These are phyloP conservation scores for Leptomonas pyrrhocoris DNA, from an alignment of 208 protist genomes.

Conservation along the genomic window DNA sequence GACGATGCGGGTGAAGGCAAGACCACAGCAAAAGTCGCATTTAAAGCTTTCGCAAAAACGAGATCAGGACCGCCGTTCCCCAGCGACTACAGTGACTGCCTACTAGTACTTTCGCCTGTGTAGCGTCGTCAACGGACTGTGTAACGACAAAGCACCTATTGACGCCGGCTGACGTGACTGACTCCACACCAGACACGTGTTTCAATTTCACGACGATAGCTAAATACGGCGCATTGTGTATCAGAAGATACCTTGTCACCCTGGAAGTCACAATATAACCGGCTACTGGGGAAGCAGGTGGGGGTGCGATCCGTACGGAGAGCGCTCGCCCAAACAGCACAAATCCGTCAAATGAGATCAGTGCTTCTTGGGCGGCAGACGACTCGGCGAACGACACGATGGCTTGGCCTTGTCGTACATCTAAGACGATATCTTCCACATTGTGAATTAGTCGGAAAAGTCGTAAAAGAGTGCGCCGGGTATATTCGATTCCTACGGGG, in stretches of 20 bases:
- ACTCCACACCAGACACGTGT: conserved; percentile 48
- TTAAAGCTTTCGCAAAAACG: conserved; percentile 37
- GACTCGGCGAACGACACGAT: conserved; percentile 62
- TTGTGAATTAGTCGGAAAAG: conserved; percentile 39
- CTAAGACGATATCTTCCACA: conserved; percentile 75
- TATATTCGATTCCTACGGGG: conserved; percentile 64
- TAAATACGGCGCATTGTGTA: conserved; percentile 59
- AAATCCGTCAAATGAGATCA: conserved; percentile 66
- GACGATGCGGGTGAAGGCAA: not conserved
- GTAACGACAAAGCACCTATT: conserved; percentile 51
- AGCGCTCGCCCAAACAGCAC: conserved; percentile 63
- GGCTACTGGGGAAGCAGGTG: conserved; percentile 48
- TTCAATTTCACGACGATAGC: conserved; percentile 55
- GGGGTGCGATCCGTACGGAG: conserved; percentile 42
- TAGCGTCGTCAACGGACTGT: conserved; percentile 22
- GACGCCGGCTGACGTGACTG: conserved; percentile 43
- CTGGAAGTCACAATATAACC: conserved; percentile 64
- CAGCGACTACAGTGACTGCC: conserved; percentile 34
- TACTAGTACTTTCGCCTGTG: conserved; percentile 20
- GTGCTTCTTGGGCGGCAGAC: conserved; percentile 64
- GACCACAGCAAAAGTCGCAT: not conserved
- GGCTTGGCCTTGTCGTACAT: conserved; percentile 43
- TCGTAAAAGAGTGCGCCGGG: conserved; percentile 51
- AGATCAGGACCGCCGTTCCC: conserved; percentile 38
- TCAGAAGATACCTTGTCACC: conserved; percentile 42